Conservation (phyloP, 345 rosid species). For the Rhodomyrtus tomentosa region DNA sequence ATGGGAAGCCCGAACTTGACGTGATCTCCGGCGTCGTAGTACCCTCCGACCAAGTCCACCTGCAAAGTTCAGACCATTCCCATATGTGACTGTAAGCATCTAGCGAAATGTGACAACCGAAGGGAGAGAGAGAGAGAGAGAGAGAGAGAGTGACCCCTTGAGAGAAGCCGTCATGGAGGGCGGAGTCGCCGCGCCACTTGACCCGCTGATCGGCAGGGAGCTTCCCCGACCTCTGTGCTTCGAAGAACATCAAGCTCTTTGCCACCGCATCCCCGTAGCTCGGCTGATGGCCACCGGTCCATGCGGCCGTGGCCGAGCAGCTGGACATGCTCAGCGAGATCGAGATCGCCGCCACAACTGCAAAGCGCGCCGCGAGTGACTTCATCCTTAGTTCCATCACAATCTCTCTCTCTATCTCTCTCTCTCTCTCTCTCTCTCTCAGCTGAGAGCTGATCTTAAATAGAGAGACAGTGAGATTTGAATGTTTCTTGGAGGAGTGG, state of each 20-base stretch:
- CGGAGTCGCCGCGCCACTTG: slow-evolving; percentile 58
- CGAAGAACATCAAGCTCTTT: slow-evolving; percentile 55
- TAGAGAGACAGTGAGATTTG: neutral
- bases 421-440: neutral
- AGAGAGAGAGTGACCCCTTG: slow-evolving; percentile 29
- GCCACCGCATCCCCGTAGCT: slow-evolving; percentile 45
- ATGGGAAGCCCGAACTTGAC: slow-evolving; percentile 88
- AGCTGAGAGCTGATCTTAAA: neutral
- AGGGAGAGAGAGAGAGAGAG: neutral
- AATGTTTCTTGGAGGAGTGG: neutral
- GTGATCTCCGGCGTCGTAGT: slow-evolving; percentile 90
- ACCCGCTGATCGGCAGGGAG: slow-evolving; percentile 34
- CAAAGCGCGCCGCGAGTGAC: neutral
- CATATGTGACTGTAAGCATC: neutral
- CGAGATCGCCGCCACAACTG: neutral
- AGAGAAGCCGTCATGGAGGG: slow-evolving; percentile 41
- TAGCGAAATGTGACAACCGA: neutral
- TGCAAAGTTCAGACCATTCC: neutral
- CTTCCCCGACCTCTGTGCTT: slow-evolving; percentile 62
- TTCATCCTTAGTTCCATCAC: neutral
- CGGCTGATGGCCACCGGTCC: slow-evolving; percentile 7
- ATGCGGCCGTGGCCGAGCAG: neutral
- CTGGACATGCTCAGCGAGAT: neutral
- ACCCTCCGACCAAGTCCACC: slow-evolving; percentile 83
- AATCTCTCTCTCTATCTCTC: neutral